Evolutionary conservation across 345 rosid genomes (phyloP), one percentile per base, ranked within the genome.

Genomic region (Lepidium africanum): DNA sequence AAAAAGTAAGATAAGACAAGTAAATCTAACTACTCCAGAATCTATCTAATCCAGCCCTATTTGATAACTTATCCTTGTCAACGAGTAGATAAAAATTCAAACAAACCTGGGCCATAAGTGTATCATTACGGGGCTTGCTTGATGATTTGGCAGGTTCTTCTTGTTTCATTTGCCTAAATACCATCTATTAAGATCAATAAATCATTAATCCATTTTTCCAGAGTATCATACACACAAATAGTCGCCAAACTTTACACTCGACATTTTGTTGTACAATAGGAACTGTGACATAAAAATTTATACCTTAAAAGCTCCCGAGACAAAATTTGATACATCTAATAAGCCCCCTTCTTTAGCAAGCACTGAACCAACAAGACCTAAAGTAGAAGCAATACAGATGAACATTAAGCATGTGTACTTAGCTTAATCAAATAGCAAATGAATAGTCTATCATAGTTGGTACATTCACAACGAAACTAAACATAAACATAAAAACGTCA

Each of bases 291-390:
- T 35, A 15, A n/a, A 58, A 36, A 30, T 23, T 33, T 40, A 53
- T 81, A 94, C 97, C 99, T 89, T 94, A 65, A 77, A 58, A 77
- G 89, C 85, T 39, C 91, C 93, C 0, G 90, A 80, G 59, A 89
- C 71, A 13, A 85, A 58, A 76, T 76, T 84, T 35, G 91, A 80
- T 63, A 84, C 71, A 69, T 61, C 76, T 11, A 80, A 64, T 54
- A 84, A 40, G 53, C 73, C 59, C 30, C 84, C 88, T 67, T 87
- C 96, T 76, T 83, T 91, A 9, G 82, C 96, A 74, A 89, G 82
- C 67, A 88, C 83, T 0, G 97, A 91, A 58, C 97, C 97, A 71
- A 85, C 76, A 76, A 94, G 51, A 47, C 97, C 97, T 94, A 69
- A 65, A 47, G 56, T 36, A 48, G 14, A 55, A 35, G 66, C 40